Base-by-base conservation (phyloP, 148 eudicot species). In the Dysphania ambrosioides region DNA sequence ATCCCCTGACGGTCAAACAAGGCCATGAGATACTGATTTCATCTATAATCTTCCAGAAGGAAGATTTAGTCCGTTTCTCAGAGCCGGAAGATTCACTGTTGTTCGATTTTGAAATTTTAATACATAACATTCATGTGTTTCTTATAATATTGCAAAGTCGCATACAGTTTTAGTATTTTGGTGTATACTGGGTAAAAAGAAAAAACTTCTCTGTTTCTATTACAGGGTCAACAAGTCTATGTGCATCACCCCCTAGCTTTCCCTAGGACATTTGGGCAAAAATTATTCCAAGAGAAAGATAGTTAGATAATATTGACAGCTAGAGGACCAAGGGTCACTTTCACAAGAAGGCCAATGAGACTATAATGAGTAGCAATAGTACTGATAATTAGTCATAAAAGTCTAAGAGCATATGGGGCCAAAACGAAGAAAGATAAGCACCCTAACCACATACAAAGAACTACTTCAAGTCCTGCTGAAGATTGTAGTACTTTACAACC, bases 391-490 rank as follows among this genome's bases (percentile, higher is more conserved):
- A n/a, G 24, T 27, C 34, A 27, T 30, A 27, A 60, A 60, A 60
- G 35, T 30, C 58, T 12, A 16, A 30, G 65, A 29, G 19, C 19
- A 6, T 32, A 32, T 32, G 2, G 67, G 35, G 35, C 32, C 67
- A 15, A 63, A 32, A 32, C 34, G 36, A 61, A 63, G 24, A 8
- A 13, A 30, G n/a, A 61, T 29, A 29, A 16, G 21, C 67, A 63
- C 35, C 67, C 67, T 63, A 63, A 63, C 67, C 40, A 63, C 11
- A 63, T 63, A 63, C 9, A 63, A 32, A 29, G 1, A 34, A 63
- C 41, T 63, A 35, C 32, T 2, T 19, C 8, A 3, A 63, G 16
- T 63, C 67, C 40, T 19, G 19, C 34, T 26, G 64, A 1, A 57
- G 34, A 60, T 60, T 3, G 13, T 27, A 29, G 64, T 11, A 12